Evolutionary conservation across 352 stramenopile species (phyloP).

Genomic region (Aphanomyces invadans): DNA sequence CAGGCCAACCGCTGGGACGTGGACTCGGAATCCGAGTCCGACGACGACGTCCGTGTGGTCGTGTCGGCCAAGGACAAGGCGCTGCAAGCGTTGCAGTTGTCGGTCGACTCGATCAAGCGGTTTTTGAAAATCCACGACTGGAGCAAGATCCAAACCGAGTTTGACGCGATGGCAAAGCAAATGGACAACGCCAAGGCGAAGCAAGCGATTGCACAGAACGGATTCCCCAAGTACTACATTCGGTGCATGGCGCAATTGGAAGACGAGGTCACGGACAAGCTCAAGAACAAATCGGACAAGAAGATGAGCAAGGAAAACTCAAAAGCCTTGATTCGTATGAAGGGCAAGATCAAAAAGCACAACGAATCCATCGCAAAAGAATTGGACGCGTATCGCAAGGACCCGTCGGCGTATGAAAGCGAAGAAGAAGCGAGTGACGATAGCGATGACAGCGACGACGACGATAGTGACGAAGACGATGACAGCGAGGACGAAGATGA

Average conservation of each 20-base stretch:
- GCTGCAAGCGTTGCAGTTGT: constrained; percentile 60
- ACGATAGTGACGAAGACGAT: constrained; percentile 32
- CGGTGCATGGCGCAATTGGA: constrained; percentile 90
- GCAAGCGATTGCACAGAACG: constrained; percentile 78
- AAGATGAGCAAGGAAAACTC: constrained; percentile 95
- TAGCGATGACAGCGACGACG: constrained; percentile 21
- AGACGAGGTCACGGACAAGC: constrained; percentile 84
- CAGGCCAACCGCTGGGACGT: constrained; percentile 65
- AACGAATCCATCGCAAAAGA: constrained; percentile 87
- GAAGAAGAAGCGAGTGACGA: constrained; percentile 36
- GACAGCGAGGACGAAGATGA: constrained; percentile 41
- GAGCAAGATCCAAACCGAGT: constrained; percentile 92
- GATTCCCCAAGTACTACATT: constrained; percentile 90
- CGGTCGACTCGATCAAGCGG: constrained; percentile 71
- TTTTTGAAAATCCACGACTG: constrained; percentile 96
- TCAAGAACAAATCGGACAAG: constrained; percentile 96
- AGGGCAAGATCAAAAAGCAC: constrained; percentile 95
- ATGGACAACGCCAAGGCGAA: constrained; percentile 79
- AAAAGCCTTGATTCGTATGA: constrained; percentile 96
- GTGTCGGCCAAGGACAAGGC: constrained; percentile 92
- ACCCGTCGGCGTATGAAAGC: constrained; percentile 74
- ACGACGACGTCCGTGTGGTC: constrained; percentile 90
- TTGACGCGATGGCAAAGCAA: constrained; percentile 91
- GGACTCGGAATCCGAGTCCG: constrained; percentile 73
- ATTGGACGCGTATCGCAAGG: constrained; percentile 86